A percentile compares a stretch with the other conserved stretches of the same genome.
Evolutionary conservation across 2,329 filamentous ascomycete genomes (phyloP).

Genomic region (Diaporthe sp.): DNA sequence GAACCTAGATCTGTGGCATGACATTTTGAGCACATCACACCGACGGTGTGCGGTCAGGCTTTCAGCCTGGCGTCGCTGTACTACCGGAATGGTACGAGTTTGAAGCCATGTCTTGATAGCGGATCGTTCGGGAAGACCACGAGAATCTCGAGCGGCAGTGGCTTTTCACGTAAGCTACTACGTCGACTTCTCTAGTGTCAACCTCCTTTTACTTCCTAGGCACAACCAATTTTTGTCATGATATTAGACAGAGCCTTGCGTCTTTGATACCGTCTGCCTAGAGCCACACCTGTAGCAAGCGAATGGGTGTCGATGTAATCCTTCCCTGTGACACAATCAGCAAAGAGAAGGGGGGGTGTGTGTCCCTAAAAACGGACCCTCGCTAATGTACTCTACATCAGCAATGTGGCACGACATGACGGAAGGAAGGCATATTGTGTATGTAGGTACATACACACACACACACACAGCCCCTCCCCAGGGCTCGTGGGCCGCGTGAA

Average conservation of each 20-base stretch:
- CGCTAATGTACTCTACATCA: conserved; percentile 4
- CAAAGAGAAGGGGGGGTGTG: not conserved
- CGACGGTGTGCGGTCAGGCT: conserved; percentile 1
- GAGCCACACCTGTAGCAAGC: not conserved
- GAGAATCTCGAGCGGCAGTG: not conserved
- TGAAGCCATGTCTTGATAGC: not conserved
- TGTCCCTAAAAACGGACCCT: not conserved
- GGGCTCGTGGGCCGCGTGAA: not conserved
- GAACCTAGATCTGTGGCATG: not conserved
- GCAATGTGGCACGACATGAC: conserved; percentile 6
- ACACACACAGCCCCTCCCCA: too few species aligned
- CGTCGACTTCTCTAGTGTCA: not conserved
- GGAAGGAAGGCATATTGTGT: not conserved
- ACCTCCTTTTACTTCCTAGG: not conserved
- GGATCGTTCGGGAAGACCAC: not conserved
- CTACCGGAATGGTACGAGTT: not conserved
- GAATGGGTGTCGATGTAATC: not conserved
- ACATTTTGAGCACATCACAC: not conserved
- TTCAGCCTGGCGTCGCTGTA: conserved; percentile 23
- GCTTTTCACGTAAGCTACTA: not conserved
- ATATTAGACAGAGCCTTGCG: not conserved
- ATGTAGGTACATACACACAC: conserved; percentile 15
- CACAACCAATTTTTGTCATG: not conserved
- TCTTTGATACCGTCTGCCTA: not conserved
- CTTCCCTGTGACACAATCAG: not conserved